phyloP scores from a whole-genome alignment of 176 grass and related monocot species.

The Eragrostis curvula region DNA sequence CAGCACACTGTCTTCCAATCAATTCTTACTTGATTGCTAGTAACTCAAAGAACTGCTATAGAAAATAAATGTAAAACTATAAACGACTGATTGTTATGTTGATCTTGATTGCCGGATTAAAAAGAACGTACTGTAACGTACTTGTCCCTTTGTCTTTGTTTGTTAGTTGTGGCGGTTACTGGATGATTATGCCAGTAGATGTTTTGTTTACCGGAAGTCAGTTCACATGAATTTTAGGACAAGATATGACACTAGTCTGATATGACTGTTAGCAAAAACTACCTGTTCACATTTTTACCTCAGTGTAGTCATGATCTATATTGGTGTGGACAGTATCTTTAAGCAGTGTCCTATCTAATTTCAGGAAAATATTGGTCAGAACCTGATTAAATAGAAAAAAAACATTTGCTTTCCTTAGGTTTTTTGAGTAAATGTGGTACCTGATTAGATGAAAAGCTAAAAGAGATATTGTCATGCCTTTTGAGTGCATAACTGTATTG shows the following conservation, averaged over 20 bases:
- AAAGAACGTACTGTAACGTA: background rate
- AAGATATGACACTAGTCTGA: background rate
- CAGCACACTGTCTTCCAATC: background rate
- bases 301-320: no score
- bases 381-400: background rate
- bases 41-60: background rate
- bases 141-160: background rate
- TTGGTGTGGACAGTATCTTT: background rate
- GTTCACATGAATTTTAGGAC: background rate
- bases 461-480: no score
- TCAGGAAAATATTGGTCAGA: background rate
- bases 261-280: no score
- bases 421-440: background rate
- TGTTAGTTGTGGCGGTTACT: background rate
- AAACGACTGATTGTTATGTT: background rate
- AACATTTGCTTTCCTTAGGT: background rate
- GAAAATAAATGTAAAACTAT: no score
- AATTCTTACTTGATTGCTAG: background rate
- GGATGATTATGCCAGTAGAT: no score
- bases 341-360: background rate
- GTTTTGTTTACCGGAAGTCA: background rate
- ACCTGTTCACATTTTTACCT: no score
- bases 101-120: background rate
- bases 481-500: background rate
- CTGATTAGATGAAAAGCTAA: no score